These are phyloP conservation scores for Coccomyxa subellipsoidea DNA, from an alignment of 163 green algal species.

Conservation along the genomic window DNA sequence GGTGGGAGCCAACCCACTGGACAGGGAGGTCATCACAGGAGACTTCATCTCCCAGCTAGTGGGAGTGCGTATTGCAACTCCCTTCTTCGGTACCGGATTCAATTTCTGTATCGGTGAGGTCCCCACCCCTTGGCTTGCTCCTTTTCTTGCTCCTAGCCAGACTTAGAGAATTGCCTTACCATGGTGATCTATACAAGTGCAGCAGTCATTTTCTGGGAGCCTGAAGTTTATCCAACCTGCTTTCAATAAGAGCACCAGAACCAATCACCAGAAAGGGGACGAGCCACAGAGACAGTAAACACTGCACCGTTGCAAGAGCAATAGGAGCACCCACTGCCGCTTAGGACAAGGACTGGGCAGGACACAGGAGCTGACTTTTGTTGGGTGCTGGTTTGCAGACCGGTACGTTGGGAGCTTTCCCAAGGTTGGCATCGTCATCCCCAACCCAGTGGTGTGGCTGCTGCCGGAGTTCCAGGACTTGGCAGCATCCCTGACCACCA, in stretches of 20 bases:
- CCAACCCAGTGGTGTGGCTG: conserved; percentile 16
- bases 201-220: too few species aligned
- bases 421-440: conserved; percentile 20
- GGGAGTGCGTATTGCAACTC: conserved; percentile 13
- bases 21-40: not conserved
- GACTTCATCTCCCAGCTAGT: conserved; percentile 8
- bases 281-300: too few species aligned
- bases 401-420: conserved; percentile 13
- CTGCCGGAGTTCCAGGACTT: conserved; percentile 20
- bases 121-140: not conserved
- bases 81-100: conserved; percentile 18
- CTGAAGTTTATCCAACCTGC: too few species aligned
- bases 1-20: not conserved
- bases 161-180: too few species aligned
- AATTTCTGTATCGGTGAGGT: conserved; percentile 16
- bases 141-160: too few species aligned
- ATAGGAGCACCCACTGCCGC: too few species aligned
- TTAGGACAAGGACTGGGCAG: too few species aligned
- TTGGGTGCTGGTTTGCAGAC: not conserved
- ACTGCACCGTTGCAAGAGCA: too few species aligned
- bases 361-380: too few species aligned
- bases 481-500: not conserved
- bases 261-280: too few species aligned
- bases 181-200: too few species aligned
- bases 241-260: too few species aligned